These are phyloP conservation scores for Dendrobium huoshanense DNA, from an alignment of 106 monocot genomes.

Conservation along the genomic window DNA sequence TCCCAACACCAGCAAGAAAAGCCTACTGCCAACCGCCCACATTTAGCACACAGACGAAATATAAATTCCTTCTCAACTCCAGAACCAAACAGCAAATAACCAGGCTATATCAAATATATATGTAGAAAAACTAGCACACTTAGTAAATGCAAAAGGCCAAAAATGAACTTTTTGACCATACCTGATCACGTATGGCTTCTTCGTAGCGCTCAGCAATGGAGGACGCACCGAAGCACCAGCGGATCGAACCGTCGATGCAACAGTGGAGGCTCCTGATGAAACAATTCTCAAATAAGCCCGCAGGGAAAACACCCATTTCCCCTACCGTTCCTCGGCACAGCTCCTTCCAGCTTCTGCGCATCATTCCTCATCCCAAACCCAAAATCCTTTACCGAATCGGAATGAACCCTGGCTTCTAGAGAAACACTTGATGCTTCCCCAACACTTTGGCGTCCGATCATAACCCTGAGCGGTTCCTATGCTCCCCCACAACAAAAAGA, in stretches of 20 bases:
- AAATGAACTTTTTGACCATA: background rate
- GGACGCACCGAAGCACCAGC: constrained; percentile 24
- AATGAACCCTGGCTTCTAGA: background rate
- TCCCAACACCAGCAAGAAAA: too few relatives aligned
- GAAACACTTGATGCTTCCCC: background rate
- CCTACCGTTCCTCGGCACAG: constrained; percentile 8
- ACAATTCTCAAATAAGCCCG: constrained; percentile 23
- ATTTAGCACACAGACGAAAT: background rate
- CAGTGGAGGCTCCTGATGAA: constrained; percentile 22
- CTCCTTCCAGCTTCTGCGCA: constrained; percentile 17
- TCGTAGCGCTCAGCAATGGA: constrained; percentile 19
- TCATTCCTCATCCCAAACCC: constrained; percentile 27
- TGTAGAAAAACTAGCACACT: background rate
- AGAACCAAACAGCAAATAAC: background rate
- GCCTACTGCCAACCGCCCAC: too few relatives aligned
- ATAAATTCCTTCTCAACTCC: background rate
- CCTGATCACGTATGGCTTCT: constrained; percentile 21
- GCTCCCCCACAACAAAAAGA: background rate
- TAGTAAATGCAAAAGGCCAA: background rate
- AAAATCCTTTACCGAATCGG: background rate
- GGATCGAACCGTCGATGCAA: constrained; percentile 20
- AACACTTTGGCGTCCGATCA: background rate
- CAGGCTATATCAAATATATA: background rate
- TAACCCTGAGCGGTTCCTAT: constrained; percentile 3
- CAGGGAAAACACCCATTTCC: constrained; percentile 11